Base-by-base conservation (phyloP, 2,329 filamentous ascomycete genomes). In the Alternaria triticina region DNA sequence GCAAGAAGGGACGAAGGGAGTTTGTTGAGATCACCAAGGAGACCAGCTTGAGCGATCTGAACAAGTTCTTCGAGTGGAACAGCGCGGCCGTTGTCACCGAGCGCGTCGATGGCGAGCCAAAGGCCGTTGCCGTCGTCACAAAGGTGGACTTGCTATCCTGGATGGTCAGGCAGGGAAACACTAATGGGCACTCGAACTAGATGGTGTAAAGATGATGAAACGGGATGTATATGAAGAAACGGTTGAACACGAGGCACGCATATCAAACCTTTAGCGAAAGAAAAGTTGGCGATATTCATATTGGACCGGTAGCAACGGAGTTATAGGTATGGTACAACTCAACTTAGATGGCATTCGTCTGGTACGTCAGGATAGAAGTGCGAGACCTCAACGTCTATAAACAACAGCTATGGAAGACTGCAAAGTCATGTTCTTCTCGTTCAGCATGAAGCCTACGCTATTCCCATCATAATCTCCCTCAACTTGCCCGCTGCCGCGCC, bases 31-130 rank as follows among this genome's bases (percentile, higher is more conserved):
- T 99, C 77, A 98, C 96, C 7, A 85, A 91, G 78, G 92, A 97
- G 70, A 99, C 96, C 1, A 91, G 91, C 4, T 85, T 99, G 43
- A 88, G 87, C 50, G 90, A 91, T 47, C 86, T 99, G 57, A 95
- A 93, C 84, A 90, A 92, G 75, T 99, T 99, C 83, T 93, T 98
- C 69, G 94, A 98, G 83, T 98, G 96, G 94, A 98, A 99, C 82
- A 96, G 92, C 71, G 95, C 96, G 0, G 96, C 96, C 0, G 89
- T 99, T 52, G 93, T 99, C 4, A 99, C 95, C 0, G 94, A 98
- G 80, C 86, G 88, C 70, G 83, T 84, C 12, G 82, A 82, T 44
- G 79, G 83, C 12, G 86, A 87, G 49, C 78, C 89, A 70, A 96
- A 93, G 84, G 94, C 96, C 2, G 85, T 96, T 54, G 96, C 93